phyloP scores from a whole-genome alignment of 805 yeast species.

The Candida khao-thaluensis region DNA sequence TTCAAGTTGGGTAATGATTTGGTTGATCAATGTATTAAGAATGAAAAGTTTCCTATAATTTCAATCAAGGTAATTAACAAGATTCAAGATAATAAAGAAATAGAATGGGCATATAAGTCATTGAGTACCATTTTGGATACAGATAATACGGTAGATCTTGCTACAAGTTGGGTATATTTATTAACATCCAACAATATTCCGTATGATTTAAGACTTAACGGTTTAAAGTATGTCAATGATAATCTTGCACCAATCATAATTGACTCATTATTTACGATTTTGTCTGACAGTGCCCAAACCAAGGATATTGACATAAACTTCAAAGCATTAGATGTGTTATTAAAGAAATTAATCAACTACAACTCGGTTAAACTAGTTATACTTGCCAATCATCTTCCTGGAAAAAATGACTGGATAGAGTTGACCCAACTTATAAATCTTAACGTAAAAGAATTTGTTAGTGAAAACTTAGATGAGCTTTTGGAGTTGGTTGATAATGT shows the following conservation, averaged over 20 bases:
- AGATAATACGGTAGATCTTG: constrained; percentile 18
- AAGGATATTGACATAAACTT: neutral
- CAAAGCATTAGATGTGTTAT: constrained; percentile 2
- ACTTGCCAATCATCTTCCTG: constrained; percentile 27
- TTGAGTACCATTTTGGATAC: constrained; percentile 21
- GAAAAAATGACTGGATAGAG: constrained; percentile 73
- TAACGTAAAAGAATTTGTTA: constrained; percentile 65
- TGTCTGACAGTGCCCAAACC: neutral
- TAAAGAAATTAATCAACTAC: constrained; percentile 4
- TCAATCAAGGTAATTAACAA: constrained; percentile 52
- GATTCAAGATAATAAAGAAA: constrained; percentile 44
- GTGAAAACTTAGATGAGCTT: constrained; percentile 21
- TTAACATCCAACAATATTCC: constrained; percentile 42
- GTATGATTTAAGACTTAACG: constrained; percentile 32
- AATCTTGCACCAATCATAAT: neutral
- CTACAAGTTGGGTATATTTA: constrained; percentile 48
- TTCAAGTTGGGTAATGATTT: constrained; percentile 13
- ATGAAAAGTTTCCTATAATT: constrained; percentile 50
- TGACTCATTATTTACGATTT: constrained; percentile 5
- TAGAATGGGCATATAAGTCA: constrained; percentile 52
- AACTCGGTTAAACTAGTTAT: constrained; percentile 23
- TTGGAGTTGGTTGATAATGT: constrained; percentile 15
- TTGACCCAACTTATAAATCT: constrained; percentile 53
- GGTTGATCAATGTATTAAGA: constrained; percentile 24
- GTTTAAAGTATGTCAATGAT: constrained; percentile 29